phyloP scores from a whole-genome alignment of 208 protist species.

The Crithidia fasciculata region DNA sequence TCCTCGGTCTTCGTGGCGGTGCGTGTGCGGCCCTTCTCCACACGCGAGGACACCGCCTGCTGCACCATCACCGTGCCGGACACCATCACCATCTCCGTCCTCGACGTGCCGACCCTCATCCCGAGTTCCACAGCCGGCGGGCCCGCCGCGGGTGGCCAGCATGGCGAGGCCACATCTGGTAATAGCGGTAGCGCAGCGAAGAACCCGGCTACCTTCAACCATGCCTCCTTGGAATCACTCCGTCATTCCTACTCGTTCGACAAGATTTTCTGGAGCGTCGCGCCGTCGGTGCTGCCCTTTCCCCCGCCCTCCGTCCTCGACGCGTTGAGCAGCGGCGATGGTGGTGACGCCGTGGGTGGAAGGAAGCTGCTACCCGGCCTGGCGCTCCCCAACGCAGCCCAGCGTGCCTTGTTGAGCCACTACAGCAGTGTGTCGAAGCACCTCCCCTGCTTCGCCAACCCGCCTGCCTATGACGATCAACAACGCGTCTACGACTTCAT shows the following conservation, averaged over 20 bases:
- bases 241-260: constrained; percentile 76
- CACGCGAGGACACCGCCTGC: constrained; percentile 58
- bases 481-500: constrained; percentile 76
- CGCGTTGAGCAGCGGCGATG: not conserved
- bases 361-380: constrained; percentile 6
- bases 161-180: not conserved
- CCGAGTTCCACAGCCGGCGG: constrained; percentile 7
- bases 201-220: not conserved
- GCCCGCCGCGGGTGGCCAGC: not conserved
- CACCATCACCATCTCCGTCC: constrained; percentile 56
- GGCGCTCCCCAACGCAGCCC: constrained; percentile 2
- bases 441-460: constrained; percentile 58
- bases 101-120: constrained; percentile 48
- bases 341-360: not conserved
- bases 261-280: constrained; percentile 79
- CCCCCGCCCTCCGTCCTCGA: constrained; percentile 18
- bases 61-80: constrained; percentile 67
- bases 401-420: constrained; percentile 15
- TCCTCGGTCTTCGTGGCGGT: constrained; percentile 81
- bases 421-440: constrained; percentile 16
- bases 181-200: not conserved
- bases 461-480: constrained; percentile 72
- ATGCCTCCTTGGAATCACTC: constrained; percentile 1
- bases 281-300: constrained; percentile 53
- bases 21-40: constrained; percentile 70